Evolutionary conservation across 352 stramenopile species (phyloP).

Genomic region (Phytophthora fragariae): DNA sequence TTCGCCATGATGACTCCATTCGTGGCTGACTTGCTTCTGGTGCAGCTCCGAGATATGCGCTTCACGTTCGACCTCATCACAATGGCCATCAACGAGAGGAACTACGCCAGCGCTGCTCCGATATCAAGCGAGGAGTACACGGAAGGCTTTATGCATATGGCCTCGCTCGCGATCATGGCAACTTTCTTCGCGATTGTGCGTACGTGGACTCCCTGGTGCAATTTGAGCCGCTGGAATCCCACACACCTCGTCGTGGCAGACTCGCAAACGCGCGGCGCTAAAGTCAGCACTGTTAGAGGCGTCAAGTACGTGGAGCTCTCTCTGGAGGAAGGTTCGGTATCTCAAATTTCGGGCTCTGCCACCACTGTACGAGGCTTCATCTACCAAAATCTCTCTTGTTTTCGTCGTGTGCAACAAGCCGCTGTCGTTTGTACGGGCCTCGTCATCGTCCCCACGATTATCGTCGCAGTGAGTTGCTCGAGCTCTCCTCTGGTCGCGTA

Average conservation of each 20-base stretch:
- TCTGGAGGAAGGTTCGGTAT: neutral
- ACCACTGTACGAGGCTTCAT: neutral
- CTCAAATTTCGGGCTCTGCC: neutral
- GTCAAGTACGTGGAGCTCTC: conserved; percentile 1
- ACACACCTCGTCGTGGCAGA: neutral
- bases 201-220: neutral
- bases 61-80: conserved; percentile 53
- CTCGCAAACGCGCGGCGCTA: neutral
- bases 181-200: neutral
- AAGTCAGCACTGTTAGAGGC: neutral
- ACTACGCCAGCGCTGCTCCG: neutral
- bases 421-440: neutral
- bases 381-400: neutral
- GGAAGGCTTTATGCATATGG: neutral
- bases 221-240: neutral
- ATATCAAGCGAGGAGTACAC: neutral
- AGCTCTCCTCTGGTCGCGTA: neutral
- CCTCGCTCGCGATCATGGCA: neutral
- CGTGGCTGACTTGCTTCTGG: conserved; percentile 35
- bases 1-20: conserved; percentile 27
- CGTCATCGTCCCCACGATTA: neutral
- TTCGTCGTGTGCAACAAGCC: neutral
- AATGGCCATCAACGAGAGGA: conserved; percentile 19
- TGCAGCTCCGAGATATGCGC: conserved; percentile 37
- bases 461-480: neutral